Evolutionary conservation across 176 grass and related monocot species (phyloP).

Genomic region (Poa annua): DNA sequence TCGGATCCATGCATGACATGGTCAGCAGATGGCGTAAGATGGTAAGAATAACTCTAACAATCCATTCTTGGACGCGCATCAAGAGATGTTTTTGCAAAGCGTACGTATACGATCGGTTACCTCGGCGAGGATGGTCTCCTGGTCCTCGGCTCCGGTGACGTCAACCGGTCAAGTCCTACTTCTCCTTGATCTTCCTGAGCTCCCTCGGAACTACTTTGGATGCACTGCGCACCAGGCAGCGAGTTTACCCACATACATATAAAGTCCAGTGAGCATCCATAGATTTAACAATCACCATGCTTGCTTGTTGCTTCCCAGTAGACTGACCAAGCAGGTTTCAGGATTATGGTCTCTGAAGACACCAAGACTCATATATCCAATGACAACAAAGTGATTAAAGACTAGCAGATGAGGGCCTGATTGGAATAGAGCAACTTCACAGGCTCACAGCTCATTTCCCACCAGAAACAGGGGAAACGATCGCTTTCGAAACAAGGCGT

Average conservation of each 20-base stretch:
- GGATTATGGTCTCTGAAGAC: neutral
- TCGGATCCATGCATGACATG: neutral
- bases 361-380: neutral
- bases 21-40: neutral
- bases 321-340: neutral
- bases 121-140: neutral
- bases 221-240: too few relatives aligned
- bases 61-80: neutral
- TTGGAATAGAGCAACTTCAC: neutral
- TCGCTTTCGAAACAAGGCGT: neutral
- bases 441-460: neutral
- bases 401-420: neutral
- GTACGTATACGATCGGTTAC: neutral
- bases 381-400: neutral
- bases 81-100: neutral
- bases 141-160: neutral
- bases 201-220: too few relatives aligned
- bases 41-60: neutral
- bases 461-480: neutral
- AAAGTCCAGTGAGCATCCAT: neutral
- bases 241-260: too few relatives aligned
- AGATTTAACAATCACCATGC: neutral
- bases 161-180: too few relatives aligned
- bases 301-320: neutral
- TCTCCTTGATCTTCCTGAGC: too few relatives aligned